Evolutionary conservation across 140 eudicot species (phyloP), one percentile per base, ranked within the genome.

Genomic region (Ambrosia hybrid): DNA sequence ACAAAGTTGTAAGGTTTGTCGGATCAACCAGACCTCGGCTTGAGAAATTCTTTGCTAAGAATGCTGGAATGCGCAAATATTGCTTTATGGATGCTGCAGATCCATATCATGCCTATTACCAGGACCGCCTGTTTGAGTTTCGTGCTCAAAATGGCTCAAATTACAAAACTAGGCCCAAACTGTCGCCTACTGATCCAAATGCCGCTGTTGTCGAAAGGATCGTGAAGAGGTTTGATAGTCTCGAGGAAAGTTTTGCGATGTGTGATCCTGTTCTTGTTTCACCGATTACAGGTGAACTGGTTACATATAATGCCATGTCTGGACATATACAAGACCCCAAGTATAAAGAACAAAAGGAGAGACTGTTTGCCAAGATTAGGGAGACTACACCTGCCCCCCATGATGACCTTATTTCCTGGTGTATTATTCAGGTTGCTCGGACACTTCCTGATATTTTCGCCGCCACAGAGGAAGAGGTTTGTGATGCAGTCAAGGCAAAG

Each of bases 291-390:
- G 92, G 92, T 12, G 98, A 92, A 76, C 81, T 89, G 38, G 89
- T 92, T 60, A 95, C 83, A 15, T 87, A 87, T 6, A 85, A 73
- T 36, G 98, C 87, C 67, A 92, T 92, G 98, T 92, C 96, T 14
- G 98, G 89, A 57, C 96, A 92, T 73, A 89, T 92, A 86, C 86
- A 96, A 51, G 98, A 92, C 73, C 96, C 98, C 36, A 89, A 92
- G 81, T 92, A 85, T 81, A 92, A 87, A 82, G 98, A 89, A 72
- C 96, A 92, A 71, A 92, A 89, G 80, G 98, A 92, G 41, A 85
- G 98, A 80, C 89, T 92, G 98, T 89, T 92, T 85, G 98, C 98
- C 6, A 92, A 92, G 88, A 84, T 92, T 53, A 78, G 89, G 41
- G 98, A 92, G 30, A 92, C 98, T 0, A 92, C 98, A 45, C 96